Evolutionary conservation across 1,139 yeast species (phyloP).

Genomic region (Debaryomycetaceae sp.): DNA sequence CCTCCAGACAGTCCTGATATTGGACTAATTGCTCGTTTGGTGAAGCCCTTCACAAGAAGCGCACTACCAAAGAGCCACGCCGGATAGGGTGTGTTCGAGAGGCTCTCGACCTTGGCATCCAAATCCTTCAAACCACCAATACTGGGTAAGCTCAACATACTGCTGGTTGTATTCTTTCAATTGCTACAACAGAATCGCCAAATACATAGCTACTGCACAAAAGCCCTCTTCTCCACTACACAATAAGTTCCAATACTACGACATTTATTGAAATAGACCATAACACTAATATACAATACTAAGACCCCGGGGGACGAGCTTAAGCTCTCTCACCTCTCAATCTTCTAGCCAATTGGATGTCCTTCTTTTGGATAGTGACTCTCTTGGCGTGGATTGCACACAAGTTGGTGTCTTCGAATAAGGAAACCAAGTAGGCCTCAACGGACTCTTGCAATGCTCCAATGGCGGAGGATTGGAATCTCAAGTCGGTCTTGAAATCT

Average conservation of each 20-base stretch:
- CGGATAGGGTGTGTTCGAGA: conserved; percentile 50
- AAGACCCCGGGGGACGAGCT: conserved; percentile 7
- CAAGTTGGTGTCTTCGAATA: conserved; percentile 95
- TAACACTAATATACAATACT: conserved; percentile 10
- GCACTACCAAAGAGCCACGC: conserved; percentile 45
- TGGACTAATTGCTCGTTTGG: conserved; percentile 18
- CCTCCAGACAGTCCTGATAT: conserved; percentile 26
- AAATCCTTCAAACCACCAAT: neutral
- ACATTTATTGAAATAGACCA: conserved; percentile 4
- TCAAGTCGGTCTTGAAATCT: conserved; percentile 95
- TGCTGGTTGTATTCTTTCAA: neutral
- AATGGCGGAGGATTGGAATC: conserved; percentile 98
- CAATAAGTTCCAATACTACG: neutral
- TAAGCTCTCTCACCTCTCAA: conserved; percentile 95
- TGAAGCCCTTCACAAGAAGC: conserved; percentile 42
- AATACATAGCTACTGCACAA: neutral
- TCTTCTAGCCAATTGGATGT: conserved; percentile 98
- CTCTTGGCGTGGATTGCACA: conserved; percentile 99
- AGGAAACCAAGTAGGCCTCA: conserved; percentile 90
- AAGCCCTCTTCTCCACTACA: neutral
- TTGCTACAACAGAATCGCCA: neutral
- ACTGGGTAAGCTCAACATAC: neutral
- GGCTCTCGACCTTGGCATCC: conserved; percentile 16
- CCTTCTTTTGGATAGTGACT: conserved; percentile 99
- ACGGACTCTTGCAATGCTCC: conserved; percentile 99